A percentile compares a stretch with the other conserved stretches of the same genome.
Conservation (phyloP, 179 eudicot genomes). For the Corrigiola litoralis region DNA sequence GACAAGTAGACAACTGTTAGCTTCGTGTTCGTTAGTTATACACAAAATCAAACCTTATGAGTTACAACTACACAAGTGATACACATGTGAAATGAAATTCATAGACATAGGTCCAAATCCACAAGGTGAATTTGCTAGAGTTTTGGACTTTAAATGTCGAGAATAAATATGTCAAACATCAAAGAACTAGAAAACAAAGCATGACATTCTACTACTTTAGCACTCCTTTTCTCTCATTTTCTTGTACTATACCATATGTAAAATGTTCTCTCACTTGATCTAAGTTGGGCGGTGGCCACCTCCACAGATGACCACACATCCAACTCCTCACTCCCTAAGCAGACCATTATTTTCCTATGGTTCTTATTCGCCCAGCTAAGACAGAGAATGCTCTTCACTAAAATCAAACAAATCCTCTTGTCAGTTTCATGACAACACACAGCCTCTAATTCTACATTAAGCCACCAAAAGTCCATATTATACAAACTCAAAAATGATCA, state of each 20-base stretch:
- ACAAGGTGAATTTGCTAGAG: too few species aligned
- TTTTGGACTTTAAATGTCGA: too few species aligned
- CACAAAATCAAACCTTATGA: too few species aligned
- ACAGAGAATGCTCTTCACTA: background rate
- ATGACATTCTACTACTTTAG: slow-evolving; percentile 4
- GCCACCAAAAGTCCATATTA: slow-evolving; percentile 3
- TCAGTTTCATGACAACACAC: slow-evolving; percentile 21
- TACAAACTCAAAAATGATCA: slow-evolving; percentile 5
- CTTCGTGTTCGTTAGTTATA: too few species aligned
- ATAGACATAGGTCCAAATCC: too few species aligned
- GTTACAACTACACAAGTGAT: too few species aligned
- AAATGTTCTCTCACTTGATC: background rate
- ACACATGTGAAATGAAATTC: too few species aligned
- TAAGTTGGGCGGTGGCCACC: slow-evolving; percentile 33
- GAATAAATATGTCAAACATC: slow-evolving; percentile 12
- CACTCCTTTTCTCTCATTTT: background rate
- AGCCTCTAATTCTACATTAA: background rate
- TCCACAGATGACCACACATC: slow-evolving; percentile 22
- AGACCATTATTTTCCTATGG: slow-evolving; percentile 15
- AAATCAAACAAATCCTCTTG: background rate
- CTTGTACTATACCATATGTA: background rate
- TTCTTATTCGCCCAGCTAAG: slow-evolving; percentile 22
- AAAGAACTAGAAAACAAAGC: background rate
- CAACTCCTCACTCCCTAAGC: background rate
- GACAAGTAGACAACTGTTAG: too few species aligned